Conservation (phyloP, 2,329 filamentous ascomycete species). For the Fusarium subglutinans region DNA sequence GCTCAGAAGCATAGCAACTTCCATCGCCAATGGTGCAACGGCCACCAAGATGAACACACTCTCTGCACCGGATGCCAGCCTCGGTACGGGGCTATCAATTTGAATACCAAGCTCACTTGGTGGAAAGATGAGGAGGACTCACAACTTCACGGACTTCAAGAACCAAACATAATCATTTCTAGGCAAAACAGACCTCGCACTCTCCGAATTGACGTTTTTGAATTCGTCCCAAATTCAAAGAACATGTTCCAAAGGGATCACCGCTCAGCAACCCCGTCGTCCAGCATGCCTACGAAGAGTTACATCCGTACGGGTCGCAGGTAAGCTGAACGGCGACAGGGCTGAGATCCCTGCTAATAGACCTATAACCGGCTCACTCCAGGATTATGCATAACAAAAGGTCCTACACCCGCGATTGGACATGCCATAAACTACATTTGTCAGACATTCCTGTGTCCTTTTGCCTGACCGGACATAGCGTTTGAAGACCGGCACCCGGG, state of each 20-base stretch:
- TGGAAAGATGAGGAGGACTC: neutral
- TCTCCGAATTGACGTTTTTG: fast-evolving
- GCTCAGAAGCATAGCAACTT: neutral
- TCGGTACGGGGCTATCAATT: neutral
- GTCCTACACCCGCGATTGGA: neutral
- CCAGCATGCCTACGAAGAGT: neutral
- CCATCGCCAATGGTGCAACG: neutral
- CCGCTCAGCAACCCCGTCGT: neutral
- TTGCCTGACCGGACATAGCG: no score
- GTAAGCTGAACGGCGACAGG: neutral
- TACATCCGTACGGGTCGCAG: neutral
- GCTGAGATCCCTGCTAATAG: neutral
- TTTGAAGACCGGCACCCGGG: no score
- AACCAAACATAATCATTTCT: neutral
- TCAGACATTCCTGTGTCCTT: neutral
- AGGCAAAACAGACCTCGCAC: fast-evolving
- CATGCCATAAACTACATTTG: neutral
- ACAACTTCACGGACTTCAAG: neutral
- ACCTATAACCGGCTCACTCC: no score
- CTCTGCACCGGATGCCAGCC: neutral
- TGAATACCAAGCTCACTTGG: no score
- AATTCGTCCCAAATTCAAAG: neutral
- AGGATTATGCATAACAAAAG: neutral
- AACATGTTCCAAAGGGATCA: neutral
- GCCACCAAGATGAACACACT: neutral